phyloP scores from a whole-genome alignment of 441 rosid species.

The Syzygium malaccense region DNA sequence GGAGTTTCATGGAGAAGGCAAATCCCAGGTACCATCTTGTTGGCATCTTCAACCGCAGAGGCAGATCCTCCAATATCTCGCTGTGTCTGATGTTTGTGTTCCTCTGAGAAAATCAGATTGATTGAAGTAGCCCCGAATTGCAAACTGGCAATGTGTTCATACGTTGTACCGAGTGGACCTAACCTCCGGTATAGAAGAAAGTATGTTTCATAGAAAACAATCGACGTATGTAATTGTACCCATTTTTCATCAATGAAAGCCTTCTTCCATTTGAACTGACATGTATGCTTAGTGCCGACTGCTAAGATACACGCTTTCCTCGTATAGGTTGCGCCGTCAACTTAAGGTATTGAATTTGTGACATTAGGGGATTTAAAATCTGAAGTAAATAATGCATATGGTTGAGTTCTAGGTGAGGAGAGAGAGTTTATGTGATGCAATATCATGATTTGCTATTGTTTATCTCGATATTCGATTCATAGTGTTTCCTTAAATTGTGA shows the following conservation, averaged over 20 bases:
- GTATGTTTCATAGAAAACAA: background rate
- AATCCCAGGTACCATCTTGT: slow-evolving; percentile 8
- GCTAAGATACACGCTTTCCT: background rate
- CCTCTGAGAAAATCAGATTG: slow-evolving; percentile 10
- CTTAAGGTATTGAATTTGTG: background rate
- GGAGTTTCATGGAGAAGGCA: slow-evolving; percentile 1
- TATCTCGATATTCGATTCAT: background rate
- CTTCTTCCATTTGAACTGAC: background rate
- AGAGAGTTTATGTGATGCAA: background rate
- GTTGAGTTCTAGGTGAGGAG: background rate
- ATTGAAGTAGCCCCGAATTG: slow-evolving; percentile 8
- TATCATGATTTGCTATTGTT: background rate
- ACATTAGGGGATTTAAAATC: background rate
- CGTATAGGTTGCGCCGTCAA: background rate
- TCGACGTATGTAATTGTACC: background rate
- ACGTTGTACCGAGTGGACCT: slow-evolving; percentile 11
- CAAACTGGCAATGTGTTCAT: slow-evolving; percentile 14
- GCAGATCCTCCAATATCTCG: slow-evolving; percentile 17
- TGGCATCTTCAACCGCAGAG: slow-evolving; percentile 1
- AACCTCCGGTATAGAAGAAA: background rate
- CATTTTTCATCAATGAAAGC: background rate
- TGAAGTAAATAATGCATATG: background rate
- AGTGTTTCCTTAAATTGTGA: background rate
- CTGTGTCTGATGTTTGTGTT: slow-evolving; percentile 6
- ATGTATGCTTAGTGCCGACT: background rate